Base-by-base conservation (phyloP, 352 stramenopile species). In the Phytophthora rubi region DNA sequence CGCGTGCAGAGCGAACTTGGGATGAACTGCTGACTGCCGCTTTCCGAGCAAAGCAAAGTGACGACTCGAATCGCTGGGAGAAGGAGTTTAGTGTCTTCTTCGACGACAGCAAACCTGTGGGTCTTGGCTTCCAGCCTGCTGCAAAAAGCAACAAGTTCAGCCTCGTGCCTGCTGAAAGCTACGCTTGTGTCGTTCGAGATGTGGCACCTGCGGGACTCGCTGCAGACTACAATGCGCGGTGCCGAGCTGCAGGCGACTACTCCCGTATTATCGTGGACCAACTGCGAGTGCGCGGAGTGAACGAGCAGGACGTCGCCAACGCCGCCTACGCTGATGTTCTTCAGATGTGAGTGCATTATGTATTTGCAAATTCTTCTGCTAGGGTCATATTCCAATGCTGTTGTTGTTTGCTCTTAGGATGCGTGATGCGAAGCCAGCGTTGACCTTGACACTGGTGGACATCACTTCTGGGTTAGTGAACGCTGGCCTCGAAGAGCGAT, bases 31-130 rank as follows among this genome's bases (percentile, higher is more conserved):
- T 85, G 18, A 61, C 53, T 8, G 68, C 63, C 16, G 59, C 68
- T 51, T 55, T 62, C 54, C 59, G 51, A 61, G 49, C 54, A 6
- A 71, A 75, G 18, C 51, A 59, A 56, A 59, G 28, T 21, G 45
- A 64, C 52, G 68, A 65, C 13, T 42, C 57, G 9, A 72, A 72
- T 67, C 65, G 23, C 1, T 87, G 79, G 59, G 72, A 85, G 51
- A 87, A 85, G 45, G 83, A 93, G 64, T 83, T 93, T 37, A 77
- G 71, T 23, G 77, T 93, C 7, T 63, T 76, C 35, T 91, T 93
- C 42, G 76, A 91, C 57, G 79, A 77, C 6, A 73, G 45, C 23
- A 79, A 76, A 6, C 65, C 77, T 28, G 80, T 86, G 7, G 85
- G 85, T 32, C 67, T 93, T 30, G 70, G 76, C 7, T 91, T 93